A percentile compares a stretch with the other conserved stretches of the same genome.
Conservation (phyloP, 495 filamentous ascomycete genomes). For the Penicillium manginii region DNA sequence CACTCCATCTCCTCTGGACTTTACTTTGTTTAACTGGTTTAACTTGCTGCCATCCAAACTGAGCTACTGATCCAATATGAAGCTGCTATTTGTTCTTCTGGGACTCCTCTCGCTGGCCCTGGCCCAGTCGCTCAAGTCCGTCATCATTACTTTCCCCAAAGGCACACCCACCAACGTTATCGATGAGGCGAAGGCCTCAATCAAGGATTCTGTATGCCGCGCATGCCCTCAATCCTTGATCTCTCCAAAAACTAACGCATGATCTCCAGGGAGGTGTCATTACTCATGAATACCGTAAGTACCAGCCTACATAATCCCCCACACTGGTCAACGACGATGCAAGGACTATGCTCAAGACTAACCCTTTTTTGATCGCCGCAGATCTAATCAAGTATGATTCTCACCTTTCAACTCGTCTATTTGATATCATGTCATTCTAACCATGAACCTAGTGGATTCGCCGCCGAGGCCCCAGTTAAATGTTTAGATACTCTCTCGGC, state of each 20-base stretch:
- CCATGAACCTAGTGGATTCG: slow-evolving; percentile 64
- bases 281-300: slow-evolving; percentile 60
- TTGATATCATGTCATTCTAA: slow-evolving; percentile 20
- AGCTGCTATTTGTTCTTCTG: slow-evolving; percentile 53
- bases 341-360: slow-evolving; percentile 5
- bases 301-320: not conserved
- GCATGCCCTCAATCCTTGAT: slow-evolving; percentile 6
- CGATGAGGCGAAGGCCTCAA: slow-evolving; percentile 68
- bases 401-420: not conserved
- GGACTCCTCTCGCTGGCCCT: slow-evolving; percentile 58
- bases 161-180: slow-evolving; percentile 72
- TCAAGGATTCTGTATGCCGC: slow-evolving; percentile 65
- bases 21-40: not conserved
- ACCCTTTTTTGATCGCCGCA: slow-evolving; percentile 26
- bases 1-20: not conserved
- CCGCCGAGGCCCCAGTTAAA: slow-evolving; percentile 69
- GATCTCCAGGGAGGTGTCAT: slow-evolving; percentile 36
- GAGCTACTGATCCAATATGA: slow-evolving; percentile 56
- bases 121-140: slow-evolving; percentile 65
- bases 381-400: slow-evolving; percentile 54
- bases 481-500: slow-evolving; percentile 71
- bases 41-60: not conserved
- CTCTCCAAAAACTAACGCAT: slow-evolving; percentile 3
- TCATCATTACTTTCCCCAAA: slow-evolving; percentile 76
- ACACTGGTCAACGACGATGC: slow-evolving; percentile 1